Base-by-base conservation (phyloP, 225 moss, liverwort and hornwort species). In the Thuidium tamariscinum region DNA sequence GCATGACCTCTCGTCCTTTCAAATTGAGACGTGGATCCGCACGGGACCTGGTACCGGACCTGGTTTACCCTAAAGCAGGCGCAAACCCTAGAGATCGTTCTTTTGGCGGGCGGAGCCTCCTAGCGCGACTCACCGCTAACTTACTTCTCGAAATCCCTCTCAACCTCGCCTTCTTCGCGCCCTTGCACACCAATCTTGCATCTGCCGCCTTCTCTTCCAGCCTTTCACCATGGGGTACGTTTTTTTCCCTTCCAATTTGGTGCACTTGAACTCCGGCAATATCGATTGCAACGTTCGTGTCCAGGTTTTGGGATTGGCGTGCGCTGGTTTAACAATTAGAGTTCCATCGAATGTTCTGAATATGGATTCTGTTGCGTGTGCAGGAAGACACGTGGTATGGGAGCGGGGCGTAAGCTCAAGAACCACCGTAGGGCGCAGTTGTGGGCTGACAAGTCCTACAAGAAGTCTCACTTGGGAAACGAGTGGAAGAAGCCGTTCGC, bases 401-500 rank as follows among this genome's bases (percentile, higher is more conserved):
- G 95, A 95, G 96, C 95, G 17, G 95, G 96, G 93, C 96, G 95
- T 29, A 97, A 97, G 92, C 95, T 97, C 88, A 97, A 95, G 90
- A 95, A 93, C 89, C 96, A 97, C 67, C 95, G 95, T 56, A 90
- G 95, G 62, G 94, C 94, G 37, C 95, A 97, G 89, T 78, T 95
- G 72, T 97, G 96, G 96, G 96, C 95, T 64, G 96, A 97, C 85
- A 97, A 97, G 89, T 97, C 96, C 18, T 97, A 97, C 91, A 97
- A 97, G 91, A 97, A 97, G 87, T 91, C 92, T 87, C 96, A 95
- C 88, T 90, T 97, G 86, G 95, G 96, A 42, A 97, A 97, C 74
- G 95, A 97, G 93, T 97, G 95, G 95, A 97, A 97, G 92, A 97
- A 97, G 93, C 95, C 95, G 3, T 97, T 97, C 49, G 95, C 96